These are phyloP conservation scores for Colletotrichum lentis DNA, from an alignment of 2,329 filamentous ascomycete species.

Conservation along the genomic window DNA sequence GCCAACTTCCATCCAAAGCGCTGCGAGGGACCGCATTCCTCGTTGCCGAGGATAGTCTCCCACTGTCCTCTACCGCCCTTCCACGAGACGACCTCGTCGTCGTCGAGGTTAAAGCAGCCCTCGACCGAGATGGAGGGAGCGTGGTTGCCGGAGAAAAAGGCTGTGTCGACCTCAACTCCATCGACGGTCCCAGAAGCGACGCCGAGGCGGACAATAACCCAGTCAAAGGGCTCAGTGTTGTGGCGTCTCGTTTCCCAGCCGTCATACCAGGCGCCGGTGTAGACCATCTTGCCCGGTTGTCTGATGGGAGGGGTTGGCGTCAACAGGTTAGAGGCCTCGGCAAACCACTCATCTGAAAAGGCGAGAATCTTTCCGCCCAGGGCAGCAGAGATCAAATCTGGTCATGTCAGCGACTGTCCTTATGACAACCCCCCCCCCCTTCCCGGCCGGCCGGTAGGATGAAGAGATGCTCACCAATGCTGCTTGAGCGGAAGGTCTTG, in stretches of 20 bases:
- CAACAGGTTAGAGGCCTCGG: slow-evolving; percentile 69
- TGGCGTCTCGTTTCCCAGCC: slow-evolving; percentile 75
- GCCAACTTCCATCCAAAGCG: slow-evolving; percentile 77
- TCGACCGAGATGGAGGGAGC: slow-evolving; percentile 82
- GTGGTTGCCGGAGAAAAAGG: slow-evolving; percentile 84
- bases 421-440: background rate
- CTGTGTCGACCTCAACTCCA: slow-evolving; percentile 82
- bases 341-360: slow-evolving; percentile 75
- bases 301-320: slow-evolving; percentile 70
- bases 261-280: slow-evolving; percentile 74
- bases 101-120: slow-evolving; percentile 72
- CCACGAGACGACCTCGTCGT: slow-evolving; percentile 71
- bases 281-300: slow-evolving; percentile 73
- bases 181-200: slow-evolving; percentile 75
- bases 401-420: slow-evolving; percentile 5
- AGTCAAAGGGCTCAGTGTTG: slow-evolving; percentile 71
- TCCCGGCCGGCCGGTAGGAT: background rate
- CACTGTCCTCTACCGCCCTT: slow-evolving; percentile 67
- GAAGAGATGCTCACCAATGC: slow-evolving; percentile 61
- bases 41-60: slow-evolving; percentile 74
- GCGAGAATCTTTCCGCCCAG: slow-evolving; percentile 71
- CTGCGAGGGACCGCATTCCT: slow-evolving; percentile 77
- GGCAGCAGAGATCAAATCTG: slow-evolving; percentile 68
- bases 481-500: slow-evolving; percentile 66
- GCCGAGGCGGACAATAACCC: slow-evolving; percentile 71